Evolutionary conservation across 805 yeast species (phyloP).

Genomic region (Saccharomyces kudriavzevii): DNA sequence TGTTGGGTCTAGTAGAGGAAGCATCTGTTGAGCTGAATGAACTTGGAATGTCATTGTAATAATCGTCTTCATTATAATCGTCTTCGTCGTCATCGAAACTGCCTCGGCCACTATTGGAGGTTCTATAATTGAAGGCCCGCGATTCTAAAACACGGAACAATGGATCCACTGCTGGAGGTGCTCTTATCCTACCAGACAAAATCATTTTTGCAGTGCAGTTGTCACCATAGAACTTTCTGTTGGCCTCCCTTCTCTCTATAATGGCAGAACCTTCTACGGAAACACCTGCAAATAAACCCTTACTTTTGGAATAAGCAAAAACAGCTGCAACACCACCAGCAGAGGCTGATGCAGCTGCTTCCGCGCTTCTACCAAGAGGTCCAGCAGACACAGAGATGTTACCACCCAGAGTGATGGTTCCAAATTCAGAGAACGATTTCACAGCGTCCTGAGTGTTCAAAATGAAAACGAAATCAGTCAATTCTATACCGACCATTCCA

Average conservation of each 20-base stretch:
- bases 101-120: slow-evolving; percentile 39
- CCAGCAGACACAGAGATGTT: slow-evolving; percentile 95
- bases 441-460: slow-evolving; percentile 83
- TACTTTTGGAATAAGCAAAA: slow-evolving; percentile 88
- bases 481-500: slow-evolving; percentile 92
- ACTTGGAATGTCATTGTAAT: slow-evolving; percentile 48
- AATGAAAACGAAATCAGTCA: slow-evolving; percentile 92
- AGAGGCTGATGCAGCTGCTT: slow-evolving; percentile 93
- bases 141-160: slow-evolving; percentile 80
- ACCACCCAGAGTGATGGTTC: slow-evolving; percentile 92
- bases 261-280: slow-evolving; percentile 94
- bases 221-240: slow-evolving; percentile 86
- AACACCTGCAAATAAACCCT: slow-evolving; percentile 95
- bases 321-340: slow-evolving; percentile 80
- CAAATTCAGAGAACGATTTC: slow-evolving; percentile 85
- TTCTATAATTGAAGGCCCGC: slow-evolving; percentile 62
- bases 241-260: slow-evolving; percentile 95
- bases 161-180: slow-evolving; percentile 87
- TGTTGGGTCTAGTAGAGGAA: slow-evolving; percentile 18
- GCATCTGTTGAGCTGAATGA: slow-evolving; percentile 34
- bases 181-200: slow-evolving; percentile 77
- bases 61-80: slow-evolving; percentile 54
- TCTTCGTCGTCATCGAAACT: slow-evolving; percentile 62
- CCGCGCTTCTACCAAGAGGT: slow-evolving; percentile 94
- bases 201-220: slow-evolving; percentile 82